Conservation (phyloP, 306 rosid species). For the Malus asiatica region DNA sequence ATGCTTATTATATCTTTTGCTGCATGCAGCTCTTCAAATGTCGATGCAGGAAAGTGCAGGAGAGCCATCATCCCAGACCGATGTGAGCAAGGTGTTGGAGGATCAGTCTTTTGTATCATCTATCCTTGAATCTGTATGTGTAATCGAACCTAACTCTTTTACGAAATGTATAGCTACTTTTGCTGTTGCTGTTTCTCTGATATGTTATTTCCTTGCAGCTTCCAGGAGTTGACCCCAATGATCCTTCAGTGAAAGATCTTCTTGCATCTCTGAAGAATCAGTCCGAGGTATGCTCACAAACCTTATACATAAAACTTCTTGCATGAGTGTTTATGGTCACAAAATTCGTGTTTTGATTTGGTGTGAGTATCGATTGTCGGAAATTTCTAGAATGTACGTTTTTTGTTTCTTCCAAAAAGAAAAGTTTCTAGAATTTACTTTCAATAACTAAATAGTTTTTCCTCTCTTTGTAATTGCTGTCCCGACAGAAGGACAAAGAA, state of each 20-base stretch:
- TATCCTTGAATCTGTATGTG: slow-evolving; percentile 31
- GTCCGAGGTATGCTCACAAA: slow-evolving; percentile 13
- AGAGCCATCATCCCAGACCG: slow-evolving; percentile 8
- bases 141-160: background rate
- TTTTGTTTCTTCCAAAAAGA: background rate
- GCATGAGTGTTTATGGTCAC: background rate
- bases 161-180: background rate
- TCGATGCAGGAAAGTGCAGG: slow-evolving; percentile 30
- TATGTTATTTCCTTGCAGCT: slow-evolving; percentile 14
- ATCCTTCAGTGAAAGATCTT: slow-evolving; percentile 35
- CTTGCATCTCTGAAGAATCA: slow-evolving; percentile 30
- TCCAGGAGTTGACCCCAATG: slow-evolving; percentile 42
- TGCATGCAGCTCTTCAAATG: slow-evolving; percentile 35
- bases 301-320: background rate
- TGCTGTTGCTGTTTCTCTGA: background rate
- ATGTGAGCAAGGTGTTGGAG: slow-evolving; percentile 28
- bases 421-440: background rate
- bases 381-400: background rate
- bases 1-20: background rate
- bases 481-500: slow-evolving; percentile 24
- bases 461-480: background rate
- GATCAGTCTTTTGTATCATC: slow-evolving; percentile 32
- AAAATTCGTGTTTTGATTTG: background rate
- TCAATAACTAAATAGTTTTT: background rate
- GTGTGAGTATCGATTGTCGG: background rate